Percentiles rank a stretch among this genome's conserved stretches.
Conservation (phyloP, 1,284 basidiomycete species). For the Microbotryum violaceum region DNA sequence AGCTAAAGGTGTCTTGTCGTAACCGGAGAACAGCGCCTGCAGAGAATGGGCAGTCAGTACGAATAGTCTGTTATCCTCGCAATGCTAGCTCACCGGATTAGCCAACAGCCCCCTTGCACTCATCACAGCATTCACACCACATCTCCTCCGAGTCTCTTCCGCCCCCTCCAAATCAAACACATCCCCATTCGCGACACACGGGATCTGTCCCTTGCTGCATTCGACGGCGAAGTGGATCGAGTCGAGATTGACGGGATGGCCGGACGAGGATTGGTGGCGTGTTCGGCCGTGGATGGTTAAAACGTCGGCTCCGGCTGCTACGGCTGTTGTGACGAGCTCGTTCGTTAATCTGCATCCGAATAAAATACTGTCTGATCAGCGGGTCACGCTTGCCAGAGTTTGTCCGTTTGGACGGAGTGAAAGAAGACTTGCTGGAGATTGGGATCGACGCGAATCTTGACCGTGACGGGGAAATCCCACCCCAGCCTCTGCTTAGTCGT, state of each 20-base stretch:
- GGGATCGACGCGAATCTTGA: conserved; percentile 54
- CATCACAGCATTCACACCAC: conserved; percentile 52
- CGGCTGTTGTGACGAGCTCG: conserved; percentile 47
- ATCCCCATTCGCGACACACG: conserved; percentile 53
- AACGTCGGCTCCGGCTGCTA: conserved; percentile 46
- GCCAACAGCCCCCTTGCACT: conserved; percentile 53
- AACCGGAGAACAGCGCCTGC: conserved; percentile 51
- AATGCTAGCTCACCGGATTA: conserved; percentile 45
- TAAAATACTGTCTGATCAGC: background rate
- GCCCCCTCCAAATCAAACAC: conserved; percentile 50
- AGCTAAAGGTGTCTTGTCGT: conserved; percentile 46
- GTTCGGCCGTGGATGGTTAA: conserved; percentile 54
- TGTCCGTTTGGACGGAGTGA: background rate
- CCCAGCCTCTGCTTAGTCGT: conserved; percentile 50
- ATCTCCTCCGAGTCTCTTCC: conserved; percentile 43
- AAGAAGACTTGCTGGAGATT: conserved; percentile 43
- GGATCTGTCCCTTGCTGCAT: conserved; percentile 47
- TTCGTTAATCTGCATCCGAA: conserved; percentile 44
- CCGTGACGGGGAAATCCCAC: conserved; percentile 49
- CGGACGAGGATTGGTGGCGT: conserved; percentile 48
- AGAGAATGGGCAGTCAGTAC: background rate
- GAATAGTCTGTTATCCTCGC: background rate
- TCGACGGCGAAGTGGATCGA: conserved; percentile 51
- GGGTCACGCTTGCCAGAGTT: no score
- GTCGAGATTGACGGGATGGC: conserved; percentile 48